These are phyloP conservation scores for Heterobasidion annosum DNA, from an alignment of 1,284 basidiomycete genomes.

Conservation along the genomic window DNA sequence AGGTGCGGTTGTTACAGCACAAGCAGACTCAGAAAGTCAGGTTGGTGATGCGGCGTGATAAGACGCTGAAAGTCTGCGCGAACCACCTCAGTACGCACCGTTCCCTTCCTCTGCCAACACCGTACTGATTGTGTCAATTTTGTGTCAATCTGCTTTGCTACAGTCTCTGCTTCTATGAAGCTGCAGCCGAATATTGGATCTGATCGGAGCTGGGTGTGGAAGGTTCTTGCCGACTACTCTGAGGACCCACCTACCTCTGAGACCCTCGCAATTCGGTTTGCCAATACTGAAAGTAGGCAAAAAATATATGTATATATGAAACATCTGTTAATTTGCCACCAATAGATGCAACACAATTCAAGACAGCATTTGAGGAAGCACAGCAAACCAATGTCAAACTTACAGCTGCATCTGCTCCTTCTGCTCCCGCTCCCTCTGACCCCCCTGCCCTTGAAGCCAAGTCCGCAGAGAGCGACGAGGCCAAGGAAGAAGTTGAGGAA, in stretches of 20 bases:
- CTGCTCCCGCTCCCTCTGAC: slow-evolving; percentile 15
- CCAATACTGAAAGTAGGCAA: slow-evolving; percentile 88
- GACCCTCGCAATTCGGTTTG: slow-evolving; percentile 97
- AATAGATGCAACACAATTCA: slow-evolving; percentile 82
- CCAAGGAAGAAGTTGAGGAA: slow-evolving; percentile 13
- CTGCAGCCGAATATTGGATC: slow-evolving; percentile 98
- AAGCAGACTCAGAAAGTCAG: slow-evolving; percentile 88
- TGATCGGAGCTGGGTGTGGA: slow-evolving; percentile 99
- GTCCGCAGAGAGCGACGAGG: slow-evolving; percentile 13
- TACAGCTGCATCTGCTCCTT: slow-evolving; percentile 22
- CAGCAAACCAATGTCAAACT: slow-evolving; percentile 61
- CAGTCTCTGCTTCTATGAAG: slow-evolving; percentile 88
- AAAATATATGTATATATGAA: no score
- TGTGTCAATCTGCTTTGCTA: background rate
- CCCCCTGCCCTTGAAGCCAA: slow-evolving; percentile 19
- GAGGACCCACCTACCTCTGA: slow-evolving; percentile 85
- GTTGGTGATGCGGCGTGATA: slow-evolving; percentile 99
- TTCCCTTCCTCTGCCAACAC: background rate
- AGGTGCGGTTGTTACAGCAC: slow-evolving; percentile 84
- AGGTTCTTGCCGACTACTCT: slow-evolving; percentile 92
- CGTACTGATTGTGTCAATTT: slow-evolving; percentile 1
- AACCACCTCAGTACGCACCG: slow-evolving; percentile 85
- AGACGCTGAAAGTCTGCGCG: slow-evolving; percentile 99
- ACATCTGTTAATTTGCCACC: background rate
- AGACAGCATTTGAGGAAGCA: slow-evolving; percentile 79